Evolutionary conservation across 768 basidiomycete species (phyloP).

Genomic region (Serendipita vermifera): DNA sequence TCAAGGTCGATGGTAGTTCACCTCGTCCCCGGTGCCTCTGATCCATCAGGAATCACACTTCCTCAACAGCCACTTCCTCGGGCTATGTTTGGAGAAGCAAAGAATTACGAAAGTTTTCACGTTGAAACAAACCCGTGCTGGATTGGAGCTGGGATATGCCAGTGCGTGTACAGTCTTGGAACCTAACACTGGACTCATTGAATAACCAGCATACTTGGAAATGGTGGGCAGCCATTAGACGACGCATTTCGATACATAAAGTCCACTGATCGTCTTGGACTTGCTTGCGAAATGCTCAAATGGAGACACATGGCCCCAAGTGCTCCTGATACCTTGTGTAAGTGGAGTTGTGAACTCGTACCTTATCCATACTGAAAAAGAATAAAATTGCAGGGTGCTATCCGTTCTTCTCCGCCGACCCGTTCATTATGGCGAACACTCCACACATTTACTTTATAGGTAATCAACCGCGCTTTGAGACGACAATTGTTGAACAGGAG

Average conservation of each 20-base stretch:
- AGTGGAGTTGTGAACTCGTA: conserved; percentile 15
- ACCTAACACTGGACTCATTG: conserved; percentile 1
- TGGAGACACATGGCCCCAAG: conserved; percentile 99
- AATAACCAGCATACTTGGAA: conserved; percentile 51
- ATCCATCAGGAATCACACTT: conserved; percentile 78
- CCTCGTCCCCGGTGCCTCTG: conserved; percentile 73
- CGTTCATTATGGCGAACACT: conserved; percentile 74
- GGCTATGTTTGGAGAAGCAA: conserved; percentile 67
- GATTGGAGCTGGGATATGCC: conserved; percentile 44
- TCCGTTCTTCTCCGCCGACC: conserved; percentile 76
- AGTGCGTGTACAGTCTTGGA: conserved; percentile 24
- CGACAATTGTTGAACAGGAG: conserved; percentile 44
- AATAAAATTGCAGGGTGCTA: conserved; percentile 57
- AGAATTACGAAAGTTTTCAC: conserved; percentile 46
- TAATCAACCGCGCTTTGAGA: conserved; percentile 73
- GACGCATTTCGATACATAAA: conserved; percentile 91
- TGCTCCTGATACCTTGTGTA: conserved; percentile 87
- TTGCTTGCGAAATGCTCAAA: conserved; percentile 65
- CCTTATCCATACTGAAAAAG: background rate
- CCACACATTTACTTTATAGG: conserved; percentile 91
- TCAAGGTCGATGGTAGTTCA: conserved; percentile 70
- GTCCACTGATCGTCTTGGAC: conserved; percentile 52
- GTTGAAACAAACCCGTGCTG: conserved; percentile 88
- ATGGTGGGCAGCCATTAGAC: conserved; percentile 85
- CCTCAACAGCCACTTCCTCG: conserved; percentile 90